A percentile compares a stretch with the other conserved stretches of the same genome.
These are phyloP conservation scores for Phlebiopsis flavidoalba DNA, from an alignment of 768 basidiomycete genomes.

Conservation along the genomic window DNA sequence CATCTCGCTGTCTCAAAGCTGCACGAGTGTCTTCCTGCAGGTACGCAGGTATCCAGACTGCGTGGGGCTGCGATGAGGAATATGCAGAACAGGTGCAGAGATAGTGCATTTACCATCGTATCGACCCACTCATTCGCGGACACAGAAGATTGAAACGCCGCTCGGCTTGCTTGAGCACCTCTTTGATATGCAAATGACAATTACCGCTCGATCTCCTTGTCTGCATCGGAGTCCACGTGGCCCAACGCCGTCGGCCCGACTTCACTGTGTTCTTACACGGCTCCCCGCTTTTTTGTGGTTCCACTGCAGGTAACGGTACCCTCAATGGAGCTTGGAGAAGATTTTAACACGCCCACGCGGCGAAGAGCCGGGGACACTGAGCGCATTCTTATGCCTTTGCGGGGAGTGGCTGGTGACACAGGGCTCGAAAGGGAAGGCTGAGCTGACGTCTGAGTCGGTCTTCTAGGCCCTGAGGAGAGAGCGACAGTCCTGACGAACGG, in stretches of 20 bases:
- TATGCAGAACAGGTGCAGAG: not conserved
- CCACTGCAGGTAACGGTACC: constrained; percentile 41
- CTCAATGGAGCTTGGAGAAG: not conserved
- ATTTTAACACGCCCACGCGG: not conserved
- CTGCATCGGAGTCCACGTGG: constrained; percentile 26
- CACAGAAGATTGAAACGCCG: constrained; percentile 57
- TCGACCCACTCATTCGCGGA: constrained; percentile 45
- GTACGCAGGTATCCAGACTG: constrained; percentile 71
- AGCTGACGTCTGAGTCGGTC: constrained; percentile 7
- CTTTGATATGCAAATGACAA: constrained; percentile 62
- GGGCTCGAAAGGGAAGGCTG: constrained; percentile 1
- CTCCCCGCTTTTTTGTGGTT: constrained; percentile 57
- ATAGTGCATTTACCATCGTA: constrained; percentile 39
- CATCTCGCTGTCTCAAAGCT: constrained; percentile 51
- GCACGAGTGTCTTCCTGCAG: constrained; percentile 56
- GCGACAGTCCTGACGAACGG: constrained; percentile 1
- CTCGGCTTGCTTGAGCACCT: constrained; percentile 41
- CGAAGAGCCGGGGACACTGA: not conserved
- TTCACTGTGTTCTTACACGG: constrained; percentile 53
- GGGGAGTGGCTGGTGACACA: constrained; percentile 1
- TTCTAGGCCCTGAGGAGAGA: not conserved
- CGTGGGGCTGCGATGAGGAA: not conserved
- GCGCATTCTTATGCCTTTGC: not conserved
- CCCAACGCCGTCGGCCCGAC: constrained; percentile 27
- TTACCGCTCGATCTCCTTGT: constrained; percentile 39